Percentiles rank a stretch among this genome's conserved stretches.
Conservation (phyloP, 2,329 filamentous ascomycete species). For the Calonectria crousiana region DNA sequence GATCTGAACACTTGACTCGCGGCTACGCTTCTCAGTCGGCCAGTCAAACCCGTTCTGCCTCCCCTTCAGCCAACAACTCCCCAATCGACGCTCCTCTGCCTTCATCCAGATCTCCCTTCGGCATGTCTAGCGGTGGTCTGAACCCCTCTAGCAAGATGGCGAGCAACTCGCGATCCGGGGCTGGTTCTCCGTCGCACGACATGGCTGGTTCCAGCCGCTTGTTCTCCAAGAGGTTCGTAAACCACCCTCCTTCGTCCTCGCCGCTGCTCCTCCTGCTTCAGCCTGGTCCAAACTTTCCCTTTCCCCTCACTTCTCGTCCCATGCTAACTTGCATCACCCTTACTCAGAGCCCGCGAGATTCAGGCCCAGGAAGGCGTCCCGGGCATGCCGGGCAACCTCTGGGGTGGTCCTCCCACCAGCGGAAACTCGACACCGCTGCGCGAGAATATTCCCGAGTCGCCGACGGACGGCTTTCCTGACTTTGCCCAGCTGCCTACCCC, state of each 20-base stretch:
- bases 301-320: neutral
- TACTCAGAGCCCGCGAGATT: conserved; percentile 90
- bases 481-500: conserved; percentile 80
- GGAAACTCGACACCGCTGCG: conserved; percentile 96
- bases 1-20: conserved; percentile 88
- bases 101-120: conserved; percentile 78
- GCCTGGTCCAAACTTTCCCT: neutral
- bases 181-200: conserved; percentile 97
- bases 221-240: conserved; percentile 89
- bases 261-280: conserved; percentile 4
- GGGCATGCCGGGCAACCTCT: conserved; percentile 77
- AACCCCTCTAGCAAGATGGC: conserved; percentile 71
- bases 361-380: conserved; percentile 93
- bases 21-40: conserved; percentile 81
- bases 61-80: conserved; percentile 84
- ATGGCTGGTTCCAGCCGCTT: conserved; percentile 78
- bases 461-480: conserved; percentile 94
- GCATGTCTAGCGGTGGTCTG: conserved; percentile 70
- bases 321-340: conserved; percentile 31
- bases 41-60: conserved; percentile 79
- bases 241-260: conserved; percentile 32
- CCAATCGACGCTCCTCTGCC: conserved; percentile 79
- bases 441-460: conserved; percentile 97
- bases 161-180: conserved; percentile 78
- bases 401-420: conserved; percentile 96